These are phyloP conservation scores for Thalassiosira hispida DNA, from an alignment of 352 stramenopile genomes.

Conservation along the genomic window DNA sequence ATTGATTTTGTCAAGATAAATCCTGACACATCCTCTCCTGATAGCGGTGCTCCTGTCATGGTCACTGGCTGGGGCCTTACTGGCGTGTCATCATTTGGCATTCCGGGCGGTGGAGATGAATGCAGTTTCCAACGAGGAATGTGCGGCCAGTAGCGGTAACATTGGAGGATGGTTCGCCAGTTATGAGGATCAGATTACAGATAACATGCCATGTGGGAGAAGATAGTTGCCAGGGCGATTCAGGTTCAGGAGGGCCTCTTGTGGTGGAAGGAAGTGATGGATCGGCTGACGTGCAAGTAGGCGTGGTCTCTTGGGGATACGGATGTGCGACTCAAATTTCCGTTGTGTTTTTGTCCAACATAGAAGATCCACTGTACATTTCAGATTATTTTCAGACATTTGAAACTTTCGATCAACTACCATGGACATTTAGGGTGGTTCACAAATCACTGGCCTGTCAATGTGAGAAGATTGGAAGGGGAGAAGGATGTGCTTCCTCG, in stretches of 20 bases:
- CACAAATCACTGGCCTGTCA: constrained; percentile 37
- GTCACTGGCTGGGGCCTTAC: constrained; percentile 50
- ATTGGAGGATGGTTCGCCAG: constrained; percentile 4
- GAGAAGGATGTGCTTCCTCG: constrained; percentile 5
- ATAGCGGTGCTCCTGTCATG: constrained; percentile 20
- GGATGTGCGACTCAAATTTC: constrained; percentile 19
- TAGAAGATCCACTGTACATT: constrained; percentile 20
- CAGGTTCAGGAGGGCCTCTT: constrained; percentile 58
- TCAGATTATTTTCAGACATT: constrained; percentile 15
- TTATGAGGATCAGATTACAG: constrained; percentile 46
- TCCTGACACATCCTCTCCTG: neutral
- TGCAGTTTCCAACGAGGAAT: constrained; percentile 24
- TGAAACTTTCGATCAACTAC: neutral
- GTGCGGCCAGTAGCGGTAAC: neutral
- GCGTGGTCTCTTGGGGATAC: constrained; percentile 23
- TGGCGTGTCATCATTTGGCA: neutral
- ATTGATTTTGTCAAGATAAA: constrained; percentile 24
- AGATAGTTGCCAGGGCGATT: constrained; percentile 55
- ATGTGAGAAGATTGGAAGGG: constrained; percentile 20
- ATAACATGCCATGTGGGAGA: constrained; percentile 54
- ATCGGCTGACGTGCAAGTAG: constrained; percentile 25
- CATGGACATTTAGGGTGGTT: constrained; percentile 26
- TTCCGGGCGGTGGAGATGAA: neutral
- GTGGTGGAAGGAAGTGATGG: constrained; percentile 25
- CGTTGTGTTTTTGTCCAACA: constrained; percentile 9